Evolutionary conservation across 805 yeast species (phyloP).

Genomic region (Wickerhamomyces chaumierensis): DNA sequence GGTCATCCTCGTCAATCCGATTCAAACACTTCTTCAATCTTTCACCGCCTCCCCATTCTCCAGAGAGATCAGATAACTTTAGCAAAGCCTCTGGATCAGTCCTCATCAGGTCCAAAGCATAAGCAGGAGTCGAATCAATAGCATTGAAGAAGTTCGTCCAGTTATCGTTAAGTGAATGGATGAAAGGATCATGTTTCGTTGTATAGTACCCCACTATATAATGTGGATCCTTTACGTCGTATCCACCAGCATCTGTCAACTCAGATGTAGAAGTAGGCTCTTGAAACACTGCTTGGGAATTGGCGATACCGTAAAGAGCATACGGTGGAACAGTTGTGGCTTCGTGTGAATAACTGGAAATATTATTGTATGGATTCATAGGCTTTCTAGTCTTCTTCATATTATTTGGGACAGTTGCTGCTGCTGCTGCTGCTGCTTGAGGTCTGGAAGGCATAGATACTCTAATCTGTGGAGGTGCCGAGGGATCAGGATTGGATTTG

Average conservation of each 20-base stretch:
- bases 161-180: constrained; percentile 28
- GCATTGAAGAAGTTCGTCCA: constrained; percentile 43
- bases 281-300: constrained; percentile 19
- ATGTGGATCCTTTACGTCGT: constrained; percentile 5
- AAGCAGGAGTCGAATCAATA: constrained; percentile 31
- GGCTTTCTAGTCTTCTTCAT: not conserved
- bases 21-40: constrained; percentile 42
- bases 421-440: not conserved
- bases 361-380: constrained; percentile 8
- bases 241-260: too few relatives aligned
- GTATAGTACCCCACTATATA: not conserved
- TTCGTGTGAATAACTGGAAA: constrained; percentile 24
- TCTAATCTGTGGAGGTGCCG: too few relatives aligned
- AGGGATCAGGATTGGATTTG: too few relatives aligned
- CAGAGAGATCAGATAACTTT: constrained; percentile 30
- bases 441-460: too few relatives aligned
- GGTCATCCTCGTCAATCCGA: too few relatives aligned
- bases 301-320: constrained; percentile 42
- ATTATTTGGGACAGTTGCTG: not conserved
- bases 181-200: constrained; percentile 21
- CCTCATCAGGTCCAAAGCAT: constrained; percentile 15
- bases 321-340: constrained; percentile 50
- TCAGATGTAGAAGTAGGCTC: too few relatives aligned
- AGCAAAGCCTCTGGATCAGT: constrained; percentile 15
- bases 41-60: constrained; percentile 64